These are phyloP conservation scores for Tylopilus sp. DNA, from an alignment of 768 basidiomycete genomes.

Conservation along the genomic window DNA sequence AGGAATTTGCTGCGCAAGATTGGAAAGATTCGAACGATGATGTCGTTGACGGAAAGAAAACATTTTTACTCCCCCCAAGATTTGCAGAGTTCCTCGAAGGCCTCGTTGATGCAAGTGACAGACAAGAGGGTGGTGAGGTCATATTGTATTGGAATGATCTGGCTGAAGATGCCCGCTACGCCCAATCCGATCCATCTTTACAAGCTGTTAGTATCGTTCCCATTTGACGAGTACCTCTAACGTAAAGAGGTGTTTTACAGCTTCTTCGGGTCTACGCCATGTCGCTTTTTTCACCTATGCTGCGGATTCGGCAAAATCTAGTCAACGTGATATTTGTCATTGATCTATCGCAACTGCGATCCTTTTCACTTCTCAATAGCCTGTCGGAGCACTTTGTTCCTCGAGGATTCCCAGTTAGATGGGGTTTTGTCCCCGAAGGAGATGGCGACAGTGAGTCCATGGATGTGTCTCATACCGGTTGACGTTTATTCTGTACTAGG, in stretches of 20 bases:
- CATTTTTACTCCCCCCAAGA: constrained; percentile 69
- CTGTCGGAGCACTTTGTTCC: constrained; percentile 68
- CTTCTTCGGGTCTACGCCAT: constrained; percentile 22
- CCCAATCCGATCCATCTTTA: constrained; percentile 48
- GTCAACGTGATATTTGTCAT: constrained; percentile 81
- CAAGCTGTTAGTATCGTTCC: constrained; percentile 39
- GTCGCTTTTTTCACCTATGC: constrained; percentile 73
- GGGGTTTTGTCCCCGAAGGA: constrained; percentile 77
- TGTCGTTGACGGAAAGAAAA: constrained; percentile 56
- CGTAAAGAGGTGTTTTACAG: constrained; percentile 14
- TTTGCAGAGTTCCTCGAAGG: constrained; percentile 45
- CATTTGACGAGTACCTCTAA: neutral
- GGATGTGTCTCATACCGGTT: neutral
- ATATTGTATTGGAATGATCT: constrained; percentile 91
- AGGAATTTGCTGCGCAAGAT: constrained; percentile 3
- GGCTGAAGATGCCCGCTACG: constrained; percentile 72
- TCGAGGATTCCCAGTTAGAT: constrained; percentile 72
- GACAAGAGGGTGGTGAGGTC: constrained; percentile 68
- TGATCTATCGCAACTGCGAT: constrained; percentile 66
- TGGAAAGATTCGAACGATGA: constrained; percentile 33
- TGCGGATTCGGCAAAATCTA: constrained; percentile 74
- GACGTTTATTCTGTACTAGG: constrained; percentile 36
- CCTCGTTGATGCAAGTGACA: constrained; percentile 89
- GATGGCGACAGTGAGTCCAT: constrained; percentile 36
- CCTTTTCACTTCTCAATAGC: constrained; percentile 59